phyloP scores from a whole-genome alignment of 371 early-diverging fungal genomes.

The Mucor circinelloides region DNA sequence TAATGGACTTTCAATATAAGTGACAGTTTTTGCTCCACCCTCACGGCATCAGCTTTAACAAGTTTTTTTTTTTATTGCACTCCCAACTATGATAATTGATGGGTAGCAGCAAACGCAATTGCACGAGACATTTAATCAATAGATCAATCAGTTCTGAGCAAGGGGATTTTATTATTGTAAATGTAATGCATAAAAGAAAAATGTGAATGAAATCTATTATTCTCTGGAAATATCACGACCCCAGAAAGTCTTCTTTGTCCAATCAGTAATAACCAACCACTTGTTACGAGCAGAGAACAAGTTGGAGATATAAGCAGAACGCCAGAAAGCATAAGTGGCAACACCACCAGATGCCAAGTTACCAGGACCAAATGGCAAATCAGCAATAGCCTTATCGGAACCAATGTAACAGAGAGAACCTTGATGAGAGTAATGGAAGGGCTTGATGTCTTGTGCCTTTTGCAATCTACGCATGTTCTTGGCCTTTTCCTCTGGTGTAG shows the following conservation, averaged over 20 bases:
- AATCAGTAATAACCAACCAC: slow-evolving; percentile 83
- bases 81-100: too few species aligned
- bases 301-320: slow-evolving; percentile 71
- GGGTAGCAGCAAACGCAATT: too few species aligned
- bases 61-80: too few species aligned
- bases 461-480: slow-evolving; percentile 48
- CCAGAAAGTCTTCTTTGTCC: slow-evolving; percentile 86
- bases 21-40: too few species aligned
- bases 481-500: slow-evolving; percentile 36
- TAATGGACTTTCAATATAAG: too few species aligned
- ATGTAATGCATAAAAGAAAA: slow-evolving; percentile 3
- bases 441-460: slow-evolving; percentile 58
- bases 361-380: slow-evolving; percentile 77
- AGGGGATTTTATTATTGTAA: not conserved
- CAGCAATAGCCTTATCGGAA: slow-evolving; percentile 89
- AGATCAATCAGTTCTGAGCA: not conserved
- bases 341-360: slow-evolving; percentile 75
- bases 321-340: slow-evolving; percentile 81
- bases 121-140: too few species aligned
- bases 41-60: too few species aligned
- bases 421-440: slow-evolving; percentile 82
- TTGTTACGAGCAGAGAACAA: slow-evolving; percentile 86
- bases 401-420: slow-evolving; percentile 93
- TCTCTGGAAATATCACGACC: slow-evolving; percentile 93
- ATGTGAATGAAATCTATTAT: slow-evolving; percentile 37